Evolutionary conservation across 768 basidiomycete species (phyloP), one percentile per base, ranked within the genome.

Genomic region (Pleurotus citrinopileatus): DNA sequence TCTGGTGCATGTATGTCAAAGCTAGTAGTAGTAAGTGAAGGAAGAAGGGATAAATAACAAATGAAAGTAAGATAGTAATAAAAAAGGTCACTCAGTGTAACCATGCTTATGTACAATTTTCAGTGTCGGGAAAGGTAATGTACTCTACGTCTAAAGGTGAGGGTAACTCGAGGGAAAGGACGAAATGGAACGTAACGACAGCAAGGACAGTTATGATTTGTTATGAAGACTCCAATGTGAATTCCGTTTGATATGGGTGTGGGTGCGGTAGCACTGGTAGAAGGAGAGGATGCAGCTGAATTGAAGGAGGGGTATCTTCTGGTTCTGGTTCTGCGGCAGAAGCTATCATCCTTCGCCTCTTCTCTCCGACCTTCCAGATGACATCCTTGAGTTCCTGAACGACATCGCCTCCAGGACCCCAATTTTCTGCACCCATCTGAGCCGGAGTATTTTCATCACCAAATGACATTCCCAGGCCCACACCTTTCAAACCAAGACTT

Each of bases 361-460:
- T 75, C 68, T 91, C 87, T 27, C 89, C 80, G 7, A 92, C 90
- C 65, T 90, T 87, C 87, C 87, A 89, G 26, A 92, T 92, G 9
- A 92, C 89, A 60, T 91, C 90, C 66, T 87, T 89, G 58, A 92
- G 72, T 66, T 92, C 90, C 65, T 89, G 83, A 4, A 92, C 88
- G 29, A 92, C 89, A 57, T 91, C 90, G 1, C 83, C 85, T 3
- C 83, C 81, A 5, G 87, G 89, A 0, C 87, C 88, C 85, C 86
- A 85, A 54, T 73, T 71, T 66, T 80, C 83, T 34, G 65, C 61
- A 15, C 62, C 64, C 12, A 12, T 19, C 43, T 22, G 12, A 29
- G 58, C 45, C 27, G 43, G 53, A 17, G 46, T 59, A 54, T 55
- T 53, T 42, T 59, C 57, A 10, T 59, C 44, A 55, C 61, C 57